A percentile compares a stretch with the other conserved stretches of the same genome.
Evolutionary conservation across 441 rosid species (phyloP).

Genomic region (Pelargonium citronellum): DNA sequence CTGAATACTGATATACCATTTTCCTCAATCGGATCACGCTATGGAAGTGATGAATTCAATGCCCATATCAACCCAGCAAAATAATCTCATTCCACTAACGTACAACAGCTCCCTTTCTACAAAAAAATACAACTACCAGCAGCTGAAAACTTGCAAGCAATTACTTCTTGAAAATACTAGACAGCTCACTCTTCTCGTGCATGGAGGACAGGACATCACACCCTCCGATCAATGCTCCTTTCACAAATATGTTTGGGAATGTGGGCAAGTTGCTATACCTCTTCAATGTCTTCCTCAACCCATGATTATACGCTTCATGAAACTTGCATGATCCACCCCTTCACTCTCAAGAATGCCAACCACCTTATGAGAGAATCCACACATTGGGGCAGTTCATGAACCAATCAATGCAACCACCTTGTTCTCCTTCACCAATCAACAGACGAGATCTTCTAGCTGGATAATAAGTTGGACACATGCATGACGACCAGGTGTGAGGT

Average conservation of each 20-base stretch:
- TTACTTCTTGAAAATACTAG: too few relatives aligned
- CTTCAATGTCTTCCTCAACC: slow-evolving; percentile 64
- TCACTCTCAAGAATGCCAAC: slow-evolving; percentile 66
- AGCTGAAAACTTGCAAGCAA: too few relatives aligned
- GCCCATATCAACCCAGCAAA: too few relatives aligned
- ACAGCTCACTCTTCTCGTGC: slow-evolving; percentile 59
- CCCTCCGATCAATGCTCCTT: slow-evolving; percentile 57
- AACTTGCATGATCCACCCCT: too few relatives aligned
- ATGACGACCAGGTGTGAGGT: slow-evolving; percentile 76
- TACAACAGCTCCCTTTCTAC: too few relatives aligned
- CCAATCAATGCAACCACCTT: slow-evolving; percentile 88
- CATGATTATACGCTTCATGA: slow-evolving; percentile 65
- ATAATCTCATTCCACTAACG: too few relatives aligned
- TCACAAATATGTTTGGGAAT: slow-evolving; percentile 51
- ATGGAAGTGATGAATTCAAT: too few relatives aligned
- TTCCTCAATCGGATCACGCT: too few relatives aligned
- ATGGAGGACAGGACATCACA: slow-evolving; percentile 57
- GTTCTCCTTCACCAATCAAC: slow-evolving; percentile 67
- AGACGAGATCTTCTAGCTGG: slow-evolving; percentile 60
- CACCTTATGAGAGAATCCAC: slow-evolving; percentile 87
- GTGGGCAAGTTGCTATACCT: slow-evolving; percentile 61
- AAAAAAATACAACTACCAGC: too few relatives aligned
- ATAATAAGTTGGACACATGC: slow-evolving; percentile 64
- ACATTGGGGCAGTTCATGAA: slow-evolving; percentile 69
- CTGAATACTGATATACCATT: too few relatives aligned